phyloP scores from a whole-genome alignment of 768 basidiomycete species.

The Mycena kentingensis region DNA sequence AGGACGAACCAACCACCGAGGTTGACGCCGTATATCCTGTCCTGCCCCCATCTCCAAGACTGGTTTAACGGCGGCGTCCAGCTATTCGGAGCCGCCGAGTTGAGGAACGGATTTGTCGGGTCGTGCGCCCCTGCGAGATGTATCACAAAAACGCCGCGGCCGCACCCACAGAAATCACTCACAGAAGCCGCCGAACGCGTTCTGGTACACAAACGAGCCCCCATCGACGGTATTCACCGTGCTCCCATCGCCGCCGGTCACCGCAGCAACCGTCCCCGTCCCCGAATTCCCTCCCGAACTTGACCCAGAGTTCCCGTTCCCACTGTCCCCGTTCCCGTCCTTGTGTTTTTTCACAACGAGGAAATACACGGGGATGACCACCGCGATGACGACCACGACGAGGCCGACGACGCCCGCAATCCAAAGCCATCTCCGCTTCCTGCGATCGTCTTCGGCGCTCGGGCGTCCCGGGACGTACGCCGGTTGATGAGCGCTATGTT shows the following conservation, averaged over 20 bases:
- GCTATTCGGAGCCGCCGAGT: constrained; percentile 70
- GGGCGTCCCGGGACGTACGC: not conserved
- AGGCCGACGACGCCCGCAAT: constrained; percentile 40
- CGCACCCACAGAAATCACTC: constrained; percentile 34
- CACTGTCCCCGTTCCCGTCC: constrained; percentile 7
- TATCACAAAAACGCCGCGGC: not conserved
- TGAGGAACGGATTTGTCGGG: constrained; percentile 74
- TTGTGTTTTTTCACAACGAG: constrained; percentile 46
- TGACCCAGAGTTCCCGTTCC: constrained; percentile 11
- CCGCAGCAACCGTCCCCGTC: constrained; percentile 24
- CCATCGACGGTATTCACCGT: constrained; percentile 67
- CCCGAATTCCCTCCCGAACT: constrained; percentile 13
- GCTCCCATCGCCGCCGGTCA: constrained; percentile 71
- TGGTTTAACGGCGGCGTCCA: constrained; percentile 82
- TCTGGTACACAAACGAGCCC: constrained; percentile 71
- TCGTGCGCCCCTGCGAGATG: constrained; percentile 58
- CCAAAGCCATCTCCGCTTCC: not conserved
- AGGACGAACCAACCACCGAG: constrained; percentile 76
- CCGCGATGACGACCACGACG: constrained; percentile 43
- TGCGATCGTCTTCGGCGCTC: not conserved
- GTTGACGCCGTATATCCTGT: constrained; percentile 71
- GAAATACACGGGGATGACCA: constrained; percentile 63
- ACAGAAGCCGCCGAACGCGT: constrained; percentile 77
- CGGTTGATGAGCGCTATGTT: too few species aligned
- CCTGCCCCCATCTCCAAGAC: constrained; percentile 67